phyloP scores from a whole-genome alignment of 2,329 filamentous ascomycete species.

The Ophiocordyceps camponoti-leonardi region DNA sequence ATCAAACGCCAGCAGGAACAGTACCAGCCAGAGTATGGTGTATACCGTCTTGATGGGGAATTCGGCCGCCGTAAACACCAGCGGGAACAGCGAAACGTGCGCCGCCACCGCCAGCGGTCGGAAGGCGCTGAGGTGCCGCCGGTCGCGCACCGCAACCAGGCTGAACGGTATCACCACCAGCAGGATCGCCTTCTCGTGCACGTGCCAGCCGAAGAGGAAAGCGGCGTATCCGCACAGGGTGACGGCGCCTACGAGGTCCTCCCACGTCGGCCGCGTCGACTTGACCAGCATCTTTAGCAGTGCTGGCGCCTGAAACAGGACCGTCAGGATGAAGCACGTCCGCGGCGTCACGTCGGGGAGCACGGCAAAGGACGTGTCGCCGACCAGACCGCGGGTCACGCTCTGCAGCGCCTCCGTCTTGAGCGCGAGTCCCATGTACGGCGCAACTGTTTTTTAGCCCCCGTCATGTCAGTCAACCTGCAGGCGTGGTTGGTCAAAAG shows the following conservation, averaged over 20 bases:
- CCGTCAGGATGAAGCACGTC: conserved; percentile 65
- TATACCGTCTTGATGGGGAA: conserved; percentile 91
- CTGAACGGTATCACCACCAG: conserved; percentile 92
- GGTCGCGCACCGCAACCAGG: conserved; percentile 74
- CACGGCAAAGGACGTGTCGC: conserved; percentile 86
- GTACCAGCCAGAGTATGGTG: conserved; percentile 77
- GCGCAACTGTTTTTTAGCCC: conserved; percentile 43
- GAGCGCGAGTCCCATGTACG: conserved; percentile 58
- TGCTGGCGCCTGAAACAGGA: conserved; percentile 65
- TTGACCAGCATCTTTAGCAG: conserved; percentile 60
- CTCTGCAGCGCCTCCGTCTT: conserved; percentile 64
- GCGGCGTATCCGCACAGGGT: conserved; percentile 92
- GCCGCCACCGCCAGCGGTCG: conserved; percentile 81
- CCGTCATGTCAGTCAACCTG: too few relatives aligned
- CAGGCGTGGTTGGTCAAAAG: not conserved
- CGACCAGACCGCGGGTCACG: conserved; percentile 82
- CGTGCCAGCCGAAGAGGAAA: conserved; percentile 96
- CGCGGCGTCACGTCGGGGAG: conserved; percentile 71
- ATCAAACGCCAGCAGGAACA: conserved; percentile 78
- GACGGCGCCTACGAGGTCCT: conserved; percentile 73
- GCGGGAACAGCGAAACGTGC: conserved; percentile 85
- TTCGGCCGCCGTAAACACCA: conserved; percentile 81
- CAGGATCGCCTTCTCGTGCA: conserved; percentile 93
- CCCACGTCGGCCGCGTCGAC: conserved; percentile 53
- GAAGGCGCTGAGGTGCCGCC: conserved; percentile 82